Base-by-base conservation (phyloP, 2,329 filamentous ascomycete genomes). In the Apiospora sp. region DNA sequence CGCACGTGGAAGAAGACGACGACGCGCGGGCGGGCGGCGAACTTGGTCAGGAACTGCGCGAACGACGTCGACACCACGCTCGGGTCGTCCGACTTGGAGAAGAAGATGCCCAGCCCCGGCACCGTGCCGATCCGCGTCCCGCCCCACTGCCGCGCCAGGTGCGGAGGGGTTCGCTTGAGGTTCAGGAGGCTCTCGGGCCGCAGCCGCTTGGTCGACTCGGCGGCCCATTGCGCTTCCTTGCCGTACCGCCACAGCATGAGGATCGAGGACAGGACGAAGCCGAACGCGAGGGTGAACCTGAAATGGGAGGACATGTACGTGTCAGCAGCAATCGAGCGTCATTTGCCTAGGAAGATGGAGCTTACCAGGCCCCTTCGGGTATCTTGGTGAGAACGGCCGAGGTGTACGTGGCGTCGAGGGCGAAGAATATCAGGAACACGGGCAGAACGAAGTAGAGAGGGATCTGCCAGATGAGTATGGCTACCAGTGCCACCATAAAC, bases 241-340 rank as follows among this genome's bases (percentile, higher is more conserved):
- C 92, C 92, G 76, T 89, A 94, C 37, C 92, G 88, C 92, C 92
- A 94, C 13, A 94, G 85, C 1, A 93, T 85, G 77, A 94, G 92
- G 61, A 93, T 80, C 48, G 81, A 83, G 0, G 90, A 87, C 1
- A 94, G 85, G 6, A 92, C 82, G 10, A 84, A 82, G 0, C 91
- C 87, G 12, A 94, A 84, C 0, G 89, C 83, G 1, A 94, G 81
- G 0, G 92, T 94, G 78, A 94, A 93, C 92, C 92, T 46, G 13
- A 5, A 44, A 27, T 10, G 12, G 34, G 22, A n/a, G 27, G 16
- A 12, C 30, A 22, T 8, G 6, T 12, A 2, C 3, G 3, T 54
- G 54, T 61, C 16, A 61, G 54, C 7, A 16, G 2, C 0, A 12
- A n/a, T n/a, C 16, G 19, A 10, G 30, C 4, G 4, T 37, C 14